Evolutionary conservation across 768 basidiomycete species (phyloP).

Genomic region (Suillus variegatus): DNA sequence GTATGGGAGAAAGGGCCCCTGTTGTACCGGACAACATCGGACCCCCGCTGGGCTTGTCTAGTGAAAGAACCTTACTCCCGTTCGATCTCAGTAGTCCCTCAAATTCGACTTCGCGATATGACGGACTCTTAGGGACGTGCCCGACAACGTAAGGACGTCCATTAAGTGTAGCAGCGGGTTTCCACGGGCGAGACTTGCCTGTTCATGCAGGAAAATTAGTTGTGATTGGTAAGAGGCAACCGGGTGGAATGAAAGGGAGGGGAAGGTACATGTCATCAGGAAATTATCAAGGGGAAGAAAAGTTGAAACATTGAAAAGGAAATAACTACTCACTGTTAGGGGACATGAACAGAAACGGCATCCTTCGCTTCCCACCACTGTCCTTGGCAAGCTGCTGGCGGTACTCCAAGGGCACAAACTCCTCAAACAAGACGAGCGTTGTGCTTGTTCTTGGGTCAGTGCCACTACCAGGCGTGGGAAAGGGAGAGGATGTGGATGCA

Average conservation of each 20-base stretch:
- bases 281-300: background rate
- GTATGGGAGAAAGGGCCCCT: slow-evolving; percentile 23
- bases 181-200: slow-evolving; percentile 59
- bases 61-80: slow-evolving; percentile 41
- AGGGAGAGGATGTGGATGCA: slow-evolving; percentile 17
- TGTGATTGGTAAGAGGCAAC: background rate
- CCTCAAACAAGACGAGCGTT: slow-evolving; percentile 84
- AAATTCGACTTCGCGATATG: slow-evolving; percentile 72
- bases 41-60: slow-evolving; percentile 23
- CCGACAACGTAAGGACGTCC: slow-evolving; percentile 73
- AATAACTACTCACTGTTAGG: slow-evolving; percentile 22
- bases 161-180: slow-evolving; percentile 79
- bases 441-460: slow-evolving; percentile 72
- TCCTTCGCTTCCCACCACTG: slow-evolving; percentile 53
- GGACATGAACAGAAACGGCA: slow-evolving; percentile 69
- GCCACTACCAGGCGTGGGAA: slow-evolving; percentile 12
- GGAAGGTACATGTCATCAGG: background rate
- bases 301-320: slow-evolving; percentile 31
- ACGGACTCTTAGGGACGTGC: slow-evolving; percentile 54
- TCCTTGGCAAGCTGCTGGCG: slow-evolving; percentile 68
- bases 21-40: slow-evolving; percentile 9
- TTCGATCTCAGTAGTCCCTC: slow-evolving; percentile 69
- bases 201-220: background rate
- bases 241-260: background rate
- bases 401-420: slow-evolving; percentile 90